Conservation (phyloP, 108 stramenopile species). For the Thalassiosira profunda region DNA sequence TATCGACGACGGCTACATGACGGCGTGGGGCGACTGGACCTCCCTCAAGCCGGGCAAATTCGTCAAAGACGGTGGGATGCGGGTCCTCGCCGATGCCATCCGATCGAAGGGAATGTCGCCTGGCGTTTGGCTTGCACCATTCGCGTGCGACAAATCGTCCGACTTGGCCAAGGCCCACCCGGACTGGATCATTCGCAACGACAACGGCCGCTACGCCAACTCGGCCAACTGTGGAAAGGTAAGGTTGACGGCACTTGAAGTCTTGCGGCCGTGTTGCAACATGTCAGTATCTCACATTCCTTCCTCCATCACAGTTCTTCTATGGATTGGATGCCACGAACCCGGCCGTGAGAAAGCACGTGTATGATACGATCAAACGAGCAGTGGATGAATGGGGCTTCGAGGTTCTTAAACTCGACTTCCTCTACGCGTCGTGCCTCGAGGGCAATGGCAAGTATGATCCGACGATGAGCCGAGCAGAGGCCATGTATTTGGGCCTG, state of each 20-base stretch:
- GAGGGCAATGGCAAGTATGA: conserved; percentile 90
- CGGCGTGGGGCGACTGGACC: conserved; percentile 96
- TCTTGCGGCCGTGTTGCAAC: too few relatives aligned
- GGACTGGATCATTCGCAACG: conserved; percentile 93
- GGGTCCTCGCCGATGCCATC: conserved; percentile 71
- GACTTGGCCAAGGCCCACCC: conserved; percentile 81
- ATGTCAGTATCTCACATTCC: too few relatives aligned
- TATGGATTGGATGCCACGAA: conserved; percentile 94
- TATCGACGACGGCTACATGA: conserved; percentile 97
- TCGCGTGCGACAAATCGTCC: conserved; percentile 89
- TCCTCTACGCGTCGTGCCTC: conserved; percentile 92
- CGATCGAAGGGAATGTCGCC: conserved; percentile 74
- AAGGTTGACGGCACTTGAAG: too few relatives aligned
- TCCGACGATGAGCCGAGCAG: conserved; percentile 83
- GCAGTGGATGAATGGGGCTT: conserved; percentile 93
- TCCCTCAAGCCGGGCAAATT: conserved; percentile 82
- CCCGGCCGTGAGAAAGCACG: conserved; percentile 80
- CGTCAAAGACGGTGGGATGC: conserved; percentile 64
- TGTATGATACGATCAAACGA: conserved; percentile 65
- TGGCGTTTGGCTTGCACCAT: conserved; percentile 95
- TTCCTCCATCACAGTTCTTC: too few relatives aligned
- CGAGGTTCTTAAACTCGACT: conserved; percentile 91
- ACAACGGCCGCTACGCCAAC: conserved; percentile 79
- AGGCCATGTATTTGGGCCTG: conserved; percentile 89
- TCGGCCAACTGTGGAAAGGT: conserved; percentile 95